These are phyloP conservation scores for Pseudogymnoascus sp. DNA, from an alignment of 2,329 filamentous ascomycete genomes.

Conservation along the genomic window DNA sequence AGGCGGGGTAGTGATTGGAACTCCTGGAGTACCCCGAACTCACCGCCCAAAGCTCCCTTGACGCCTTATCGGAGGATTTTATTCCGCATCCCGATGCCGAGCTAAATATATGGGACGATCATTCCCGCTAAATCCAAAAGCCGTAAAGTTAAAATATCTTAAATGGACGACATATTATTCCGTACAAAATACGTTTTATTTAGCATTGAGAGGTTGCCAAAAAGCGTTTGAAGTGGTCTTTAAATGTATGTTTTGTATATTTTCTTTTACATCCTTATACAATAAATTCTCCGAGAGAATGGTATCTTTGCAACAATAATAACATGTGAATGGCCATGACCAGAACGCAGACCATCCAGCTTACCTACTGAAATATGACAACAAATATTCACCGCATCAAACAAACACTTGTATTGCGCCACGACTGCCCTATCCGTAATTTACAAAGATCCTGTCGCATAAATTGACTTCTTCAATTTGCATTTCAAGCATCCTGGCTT, in stretches of 20 bases:
- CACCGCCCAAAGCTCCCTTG: constrained; percentile 3
- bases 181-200: neutral
- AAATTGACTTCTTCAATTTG: neutral
- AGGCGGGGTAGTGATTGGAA: neutral
- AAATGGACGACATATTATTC: neutral
- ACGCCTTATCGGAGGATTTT: neutral
- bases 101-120: constrained; percentile 6
- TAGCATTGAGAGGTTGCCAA: neutral
- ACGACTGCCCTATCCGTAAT: neutral
- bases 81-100: neutral
- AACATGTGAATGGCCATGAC: neutral
- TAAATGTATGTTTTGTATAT: neutral
- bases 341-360: neutral
- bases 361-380: neutral
- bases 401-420: neutral
- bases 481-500: neutral
- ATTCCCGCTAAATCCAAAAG: neutral
- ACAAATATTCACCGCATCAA: neutral
- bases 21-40: neutral
- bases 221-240: neutral
- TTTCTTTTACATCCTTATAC: neutral
- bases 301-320: neutral
- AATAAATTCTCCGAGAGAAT: neutral
- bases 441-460: neutral
- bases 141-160: constrained; percentile 8